Evolutionary conservation across 2,329 filamentous ascomycete species (phyloP), one percentile per base, ranked within the genome.

Genomic region (Aspergillus niger): DNA sequence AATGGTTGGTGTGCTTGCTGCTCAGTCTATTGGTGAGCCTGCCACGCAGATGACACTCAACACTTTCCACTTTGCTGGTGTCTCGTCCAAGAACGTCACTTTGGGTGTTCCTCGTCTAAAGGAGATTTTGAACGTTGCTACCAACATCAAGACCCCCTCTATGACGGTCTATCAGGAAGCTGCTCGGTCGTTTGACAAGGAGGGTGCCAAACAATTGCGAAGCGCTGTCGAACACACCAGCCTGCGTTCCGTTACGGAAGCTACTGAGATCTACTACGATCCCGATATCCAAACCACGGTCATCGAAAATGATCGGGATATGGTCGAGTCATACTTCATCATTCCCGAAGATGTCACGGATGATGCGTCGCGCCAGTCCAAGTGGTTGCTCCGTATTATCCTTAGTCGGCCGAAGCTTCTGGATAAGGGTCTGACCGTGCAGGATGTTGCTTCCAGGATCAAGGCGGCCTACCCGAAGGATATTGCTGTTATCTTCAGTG

Each of bases 11-110:
- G 95, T 99, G 22, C 82, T 99, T 71, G 95, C 95, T 65, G 95
- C 96, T 6, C 95, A 99, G 80, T 99, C 95, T 32, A 99, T 99
- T 74, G 95, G 95, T 81, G 95, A 99, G 78, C 95, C 95, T 43
- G 96, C 95, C 22, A 99, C 95, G 1, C 95, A 99, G 83, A 99
- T 99, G 95, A 99, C 95, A 1, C 82, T 99, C 63, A 99, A 99
- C 81, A 99, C 95, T 24, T 99, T 99, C 90, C 95, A 99, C 84
- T 99, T 99, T 77, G 93, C 95, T 77, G 95, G 95, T 97, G 92
- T 99, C 63, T 97, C 96, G 39, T 97, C 94, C 24, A 99, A 99
- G 89, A 99, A 99, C 84, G 94, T 99, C 58, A 99, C 95, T 0
- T 89, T 99, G 52, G 95, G 95, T 92, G 95, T 99, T 47, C 95